phyloP scores from a whole-genome alignment of 768 basidiomycete genomes.

The Collybiopsis luxurians region DNA sequence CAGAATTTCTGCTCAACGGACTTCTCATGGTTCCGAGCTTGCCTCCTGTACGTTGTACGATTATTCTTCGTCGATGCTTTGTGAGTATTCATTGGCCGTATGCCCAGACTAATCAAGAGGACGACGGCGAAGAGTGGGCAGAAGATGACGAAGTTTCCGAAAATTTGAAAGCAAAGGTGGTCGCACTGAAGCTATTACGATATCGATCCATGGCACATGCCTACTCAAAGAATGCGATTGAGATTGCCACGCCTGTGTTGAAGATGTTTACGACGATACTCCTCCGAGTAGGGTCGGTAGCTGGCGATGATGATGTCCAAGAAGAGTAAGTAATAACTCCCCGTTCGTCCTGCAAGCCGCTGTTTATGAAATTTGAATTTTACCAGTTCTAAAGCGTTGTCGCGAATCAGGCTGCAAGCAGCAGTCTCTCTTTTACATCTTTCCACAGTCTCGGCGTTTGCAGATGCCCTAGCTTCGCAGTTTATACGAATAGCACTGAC shows the following conservation, averaged over 20 bases:
- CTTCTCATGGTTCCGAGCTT: constrained; percentile 59
- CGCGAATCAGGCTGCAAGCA: constrained; percentile 82
- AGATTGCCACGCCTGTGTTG: constrained; percentile 72
- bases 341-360: background rate
- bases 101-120: constrained; percentile 53
- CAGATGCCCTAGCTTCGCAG: constrained; percentile 50
- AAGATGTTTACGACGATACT: constrained; percentile 75
- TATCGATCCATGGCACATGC: constrained; percentile 77
- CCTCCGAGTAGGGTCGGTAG: constrained; percentile 63
- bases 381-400: constrained; percentile 56
- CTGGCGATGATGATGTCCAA: constrained; percentile 39
- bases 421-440: constrained; percentile 80
- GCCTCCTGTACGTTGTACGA: constrained; percentile 34
- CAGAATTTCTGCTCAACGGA: constrained; percentile 66
- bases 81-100: background rate
- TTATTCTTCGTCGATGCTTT: background rate
- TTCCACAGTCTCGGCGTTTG: constrained; percentile 55
- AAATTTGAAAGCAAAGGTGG: constrained; percentile 65
- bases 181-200: constrained; percentile 77
- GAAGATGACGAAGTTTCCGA: constrained; percentile 60
- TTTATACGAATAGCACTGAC: constrained; percentile 72
- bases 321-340: constrained; percentile 42
- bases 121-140: constrained; percentile 70
- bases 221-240: constrained; percentile 50
- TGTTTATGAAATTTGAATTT: constrained; percentile 15